Evolutionary conservation across 2,329 filamentous ascomycete genomes (phyloP).

Genomic region (Phoma herbarum): DNA sequence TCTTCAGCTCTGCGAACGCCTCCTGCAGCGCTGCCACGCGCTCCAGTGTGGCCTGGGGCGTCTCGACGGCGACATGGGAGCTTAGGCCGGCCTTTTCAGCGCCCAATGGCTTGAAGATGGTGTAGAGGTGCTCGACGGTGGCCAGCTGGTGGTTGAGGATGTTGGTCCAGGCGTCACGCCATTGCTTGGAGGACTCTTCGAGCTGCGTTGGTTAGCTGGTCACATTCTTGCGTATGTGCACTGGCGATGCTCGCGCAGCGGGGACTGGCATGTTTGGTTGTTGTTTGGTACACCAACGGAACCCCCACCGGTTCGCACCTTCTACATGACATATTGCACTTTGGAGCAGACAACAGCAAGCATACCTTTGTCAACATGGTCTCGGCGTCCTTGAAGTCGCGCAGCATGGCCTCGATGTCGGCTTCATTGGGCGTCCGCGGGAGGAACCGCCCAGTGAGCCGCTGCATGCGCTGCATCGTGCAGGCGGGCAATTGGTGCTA

Average conservation of each 20-base stretch:
- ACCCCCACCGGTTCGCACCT: not conserved
- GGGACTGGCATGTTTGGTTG: not conserved
- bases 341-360: constrained; percentile 18
- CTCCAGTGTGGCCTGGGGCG: constrained; percentile 69
- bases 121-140: constrained; percentile 72
- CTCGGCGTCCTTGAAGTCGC: constrained; percentile 83
- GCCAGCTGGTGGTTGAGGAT: constrained; percentile 75
- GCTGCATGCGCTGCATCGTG: constrained; percentile 75
- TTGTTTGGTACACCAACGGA: not conserved
- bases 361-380: constrained; percentile 75
- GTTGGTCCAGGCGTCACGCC: constrained; percentile 80
- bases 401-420: constrained; percentile 76
- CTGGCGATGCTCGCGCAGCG: too few species aligned
- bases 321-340: constrained; percentile 13
- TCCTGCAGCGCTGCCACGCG: constrained; percentile 71
- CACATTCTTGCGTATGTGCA: not conserved
- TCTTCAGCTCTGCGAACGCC: constrained; percentile 74
- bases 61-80: constrained; percentile 64
- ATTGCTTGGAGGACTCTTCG: constrained; percentile 76
- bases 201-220: constrained; percentile 61
- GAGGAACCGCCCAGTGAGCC: constrained; percentile 77
- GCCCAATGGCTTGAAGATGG: constrained; percentile 79
- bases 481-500: constrained; percentile 24
- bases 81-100: constrained; percentile 65
- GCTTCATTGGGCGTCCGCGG: constrained; percentile 77